phyloP scores from a whole-genome alignment of 306 rosid species.

The Sophora flavescens region DNA sequence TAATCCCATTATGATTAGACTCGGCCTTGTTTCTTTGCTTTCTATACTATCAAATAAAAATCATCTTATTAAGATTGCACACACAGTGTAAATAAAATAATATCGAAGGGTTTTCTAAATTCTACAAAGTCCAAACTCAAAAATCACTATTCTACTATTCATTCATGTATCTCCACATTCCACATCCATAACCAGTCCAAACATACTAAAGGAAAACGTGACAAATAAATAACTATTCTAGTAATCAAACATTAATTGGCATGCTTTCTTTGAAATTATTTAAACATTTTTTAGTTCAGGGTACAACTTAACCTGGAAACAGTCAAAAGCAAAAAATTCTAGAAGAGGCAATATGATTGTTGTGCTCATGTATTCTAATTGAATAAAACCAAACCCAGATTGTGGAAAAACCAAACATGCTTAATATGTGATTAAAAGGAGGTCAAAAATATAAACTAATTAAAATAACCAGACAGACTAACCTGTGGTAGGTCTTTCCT shows the following conservation, averaged over 20 bases:
- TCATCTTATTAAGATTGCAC: slow-evolving; percentile 2
- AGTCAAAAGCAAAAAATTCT: slow-evolving; percentile 11
- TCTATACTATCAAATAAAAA: not conserved
- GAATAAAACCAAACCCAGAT: not conserved
- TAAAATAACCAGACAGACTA: slow-evolving; percentile 45
- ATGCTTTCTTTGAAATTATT: slow-evolving; percentile 5
- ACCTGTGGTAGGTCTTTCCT: slow-evolving; percentile 97
- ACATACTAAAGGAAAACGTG: not conserved
- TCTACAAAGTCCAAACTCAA: slow-evolving; percentile 1
- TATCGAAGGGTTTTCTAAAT: not conserved
- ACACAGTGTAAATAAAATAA: not conserved
- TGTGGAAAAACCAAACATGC: slow-evolving; percentile 4
- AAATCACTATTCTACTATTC: not conserved
- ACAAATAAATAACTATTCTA: slow-evolving; percentile 6
- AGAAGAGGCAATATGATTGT: not conserved
- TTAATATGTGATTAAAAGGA: slow-evolving; percentile 31
- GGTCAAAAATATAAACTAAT: not conserved
- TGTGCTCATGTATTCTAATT: not conserved
- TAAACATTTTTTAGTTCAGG: not conserved
- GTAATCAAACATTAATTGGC: not conserved
- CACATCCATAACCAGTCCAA: slow-evolving; percentile 5
- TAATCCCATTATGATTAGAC: not conserved
- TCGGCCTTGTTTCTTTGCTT: slow-evolving; percentile 6
- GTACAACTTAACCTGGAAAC: not conserved
- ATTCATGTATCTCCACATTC: not conserved